Percentiles rank a stretch among this genome's conserved stretches.
Evolutionary conservation across 192 early-diverging fungal genomes (phyloP).

Genomic region (Entomortierella parvispora): DNA sequence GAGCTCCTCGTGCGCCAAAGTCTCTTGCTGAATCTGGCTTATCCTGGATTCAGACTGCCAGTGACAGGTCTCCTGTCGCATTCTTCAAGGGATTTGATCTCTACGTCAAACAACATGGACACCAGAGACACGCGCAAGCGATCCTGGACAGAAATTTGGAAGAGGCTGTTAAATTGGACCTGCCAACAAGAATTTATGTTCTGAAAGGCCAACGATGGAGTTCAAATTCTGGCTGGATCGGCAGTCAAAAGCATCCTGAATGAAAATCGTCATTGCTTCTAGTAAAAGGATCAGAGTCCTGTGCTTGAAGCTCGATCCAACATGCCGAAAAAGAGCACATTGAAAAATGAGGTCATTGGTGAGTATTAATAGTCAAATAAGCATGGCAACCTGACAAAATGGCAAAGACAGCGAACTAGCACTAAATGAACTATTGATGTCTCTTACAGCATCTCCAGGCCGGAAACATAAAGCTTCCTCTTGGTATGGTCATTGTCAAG

Average conservation of each 20-base stretch:
- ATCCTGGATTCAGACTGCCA: constrained; percentile 20
- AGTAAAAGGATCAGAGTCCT: constrained; percentile 30
- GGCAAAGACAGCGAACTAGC: no score
- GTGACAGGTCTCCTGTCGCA: constrained; percentile 25
- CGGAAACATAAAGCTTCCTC: no score
- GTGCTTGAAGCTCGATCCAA: constrained; percentile 21
- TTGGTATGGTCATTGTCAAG: no score
- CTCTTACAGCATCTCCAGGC: no score
- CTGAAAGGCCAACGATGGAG: constrained; percentile 29
- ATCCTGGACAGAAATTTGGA: constrained; percentile 14
- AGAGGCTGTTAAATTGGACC: constrained; percentile 13
- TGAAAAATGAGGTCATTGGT: constrained; percentile 12
- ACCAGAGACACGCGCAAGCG: constrained; percentile 21
- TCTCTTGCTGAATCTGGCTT: constrained; percentile 12
- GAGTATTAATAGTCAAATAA: no score
- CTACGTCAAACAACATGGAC: constrained; percentile 29
- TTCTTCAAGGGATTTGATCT: constrained; percentile 28
- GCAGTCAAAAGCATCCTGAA: constrained; percentile 32
- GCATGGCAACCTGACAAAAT: no score
- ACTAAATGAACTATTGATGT: no score
- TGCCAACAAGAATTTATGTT: constrained; percentile 12
- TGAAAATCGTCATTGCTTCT: constrained; percentile 24
- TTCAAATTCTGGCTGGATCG: constrained; percentile 30
- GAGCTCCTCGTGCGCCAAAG: no score
- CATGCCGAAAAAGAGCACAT: constrained; percentile 20